These are phyloP conservation scores for Teunomyces kruisii DNA, from an alignment of 805 yeast species.

Conservation along the genomic window DNA sequence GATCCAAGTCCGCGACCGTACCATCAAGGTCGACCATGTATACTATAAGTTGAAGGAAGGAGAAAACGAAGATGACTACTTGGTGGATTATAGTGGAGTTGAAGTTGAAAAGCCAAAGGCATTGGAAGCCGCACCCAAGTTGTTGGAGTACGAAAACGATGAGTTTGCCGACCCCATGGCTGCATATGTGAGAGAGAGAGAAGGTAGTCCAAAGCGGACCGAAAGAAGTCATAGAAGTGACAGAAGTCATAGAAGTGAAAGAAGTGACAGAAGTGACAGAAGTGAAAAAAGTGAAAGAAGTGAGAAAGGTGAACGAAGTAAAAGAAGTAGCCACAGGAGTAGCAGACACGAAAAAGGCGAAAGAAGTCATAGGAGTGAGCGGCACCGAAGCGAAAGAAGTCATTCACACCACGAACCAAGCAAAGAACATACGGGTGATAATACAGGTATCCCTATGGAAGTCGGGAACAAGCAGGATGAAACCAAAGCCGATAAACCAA, in stretches of 20 bases:
- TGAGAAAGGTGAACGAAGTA: not conserved
- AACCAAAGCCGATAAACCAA: not conserved
- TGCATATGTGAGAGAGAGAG: conserved; percentile 21
- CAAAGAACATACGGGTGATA: too few relatives aligned
- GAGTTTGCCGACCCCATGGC: conserved; percentile 38
- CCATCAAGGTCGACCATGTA: conserved; percentile 68
- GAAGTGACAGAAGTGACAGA: not conserved
- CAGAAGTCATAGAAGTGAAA: conserved; percentile 4
- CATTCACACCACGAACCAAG: too few relatives aligned
- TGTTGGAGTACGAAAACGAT: conserved; percentile 9
- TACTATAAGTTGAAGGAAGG: conserved; percentile 55
- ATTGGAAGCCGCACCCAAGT: not conserved
- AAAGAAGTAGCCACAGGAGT: not conserved
- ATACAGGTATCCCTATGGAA: too few relatives aligned
- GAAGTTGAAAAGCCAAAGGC: conserved; percentile 1
- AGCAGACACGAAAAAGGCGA: conserved; percentile 1
- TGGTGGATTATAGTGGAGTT: conserved; percentile 25
- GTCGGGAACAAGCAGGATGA: not conserved
- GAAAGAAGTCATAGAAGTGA: conserved; percentile 4
- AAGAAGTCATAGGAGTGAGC: conserved; percentile 4
- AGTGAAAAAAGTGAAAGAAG: conserved; percentile 4
- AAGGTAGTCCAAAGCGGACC: conserved; percentile 27
- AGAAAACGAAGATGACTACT: conserved; percentile 47
- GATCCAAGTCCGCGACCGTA: conserved; percentile 48
- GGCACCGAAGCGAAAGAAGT: not conserved